Conservation (phyloP, 2,329 filamentous ascomycete genomes). For the Cadophora malorum region DNA sequence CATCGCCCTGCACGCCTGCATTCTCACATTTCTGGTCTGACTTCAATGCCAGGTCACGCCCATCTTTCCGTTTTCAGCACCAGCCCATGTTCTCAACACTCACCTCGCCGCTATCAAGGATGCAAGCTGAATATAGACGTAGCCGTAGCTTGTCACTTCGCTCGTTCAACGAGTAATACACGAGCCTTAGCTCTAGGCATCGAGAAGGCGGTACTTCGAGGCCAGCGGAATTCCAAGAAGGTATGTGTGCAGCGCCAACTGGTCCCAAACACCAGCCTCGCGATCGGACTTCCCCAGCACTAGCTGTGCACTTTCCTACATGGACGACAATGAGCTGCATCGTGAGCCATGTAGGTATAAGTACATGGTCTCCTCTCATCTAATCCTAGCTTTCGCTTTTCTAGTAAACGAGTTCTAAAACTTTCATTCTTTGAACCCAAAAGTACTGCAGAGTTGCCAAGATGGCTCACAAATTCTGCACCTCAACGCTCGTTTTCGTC, state of each 20-base stretch:
- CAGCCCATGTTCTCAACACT: background rate
- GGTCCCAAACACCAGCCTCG: background rate
- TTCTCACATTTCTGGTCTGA: background rate
- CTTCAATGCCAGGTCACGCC: conserved; percentile 1
- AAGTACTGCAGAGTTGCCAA: background rate
- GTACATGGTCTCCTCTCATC: background rate
- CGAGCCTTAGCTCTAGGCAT: background rate
- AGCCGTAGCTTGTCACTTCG: background rate
- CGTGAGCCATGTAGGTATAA: conserved; percentile 2
- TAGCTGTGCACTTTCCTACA: conserved; percentile 4
- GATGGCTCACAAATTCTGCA: background rate
- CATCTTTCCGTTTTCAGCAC: background rate
- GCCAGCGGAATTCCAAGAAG: background rate
- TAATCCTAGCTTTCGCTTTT: background rate
- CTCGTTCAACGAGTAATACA: background rate
- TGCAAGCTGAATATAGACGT: background rate
- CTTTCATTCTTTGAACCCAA: background rate
- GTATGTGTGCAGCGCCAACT: conserved; percentile 5
- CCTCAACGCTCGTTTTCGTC: background rate
- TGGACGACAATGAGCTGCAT: background rate
- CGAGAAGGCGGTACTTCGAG: background rate
- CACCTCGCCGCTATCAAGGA: background rate
- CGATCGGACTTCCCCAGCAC: conserved; percentile 8
- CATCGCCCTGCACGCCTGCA: background rate
- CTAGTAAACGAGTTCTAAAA: background rate